Percentiles rank a stretch among this genome's conserved stretches.
These are phyloP conservation scores for Aspergillus sp. DNA, from an alignment of 2,329 filamentous ascomycete genomes.

Conservation along the genomic window DNA sequence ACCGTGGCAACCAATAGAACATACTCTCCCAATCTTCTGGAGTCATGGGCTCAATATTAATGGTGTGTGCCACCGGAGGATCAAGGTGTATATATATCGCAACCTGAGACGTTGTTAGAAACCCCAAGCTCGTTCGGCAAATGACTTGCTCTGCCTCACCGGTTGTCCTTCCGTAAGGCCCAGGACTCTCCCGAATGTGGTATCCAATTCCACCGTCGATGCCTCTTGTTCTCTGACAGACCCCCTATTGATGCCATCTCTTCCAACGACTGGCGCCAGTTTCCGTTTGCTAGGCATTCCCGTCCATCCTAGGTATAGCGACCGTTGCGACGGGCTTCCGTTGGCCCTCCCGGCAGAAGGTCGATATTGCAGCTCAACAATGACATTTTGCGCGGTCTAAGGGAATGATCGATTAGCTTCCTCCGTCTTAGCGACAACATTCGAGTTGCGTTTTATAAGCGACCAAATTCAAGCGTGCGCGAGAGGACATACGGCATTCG, in stretches of 20 bases:
- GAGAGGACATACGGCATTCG: conserved; percentile 66
- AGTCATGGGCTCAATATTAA: conserved; percentile 94
- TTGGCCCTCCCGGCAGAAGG: conserved; percentile 48
- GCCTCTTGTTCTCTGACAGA: conserved; percentile 67
- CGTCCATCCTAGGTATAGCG: conserved; percentile 89
- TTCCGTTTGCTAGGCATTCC: conserved; percentile 92
- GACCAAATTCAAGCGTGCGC: neutral
- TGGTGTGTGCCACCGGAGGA: conserved; percentile 82
- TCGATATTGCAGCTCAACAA: conserved; percentile 82
- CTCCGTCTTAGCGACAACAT: neutral
- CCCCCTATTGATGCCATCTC: conserved; percentile 63
- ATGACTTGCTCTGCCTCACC: conserved; percentile 40
- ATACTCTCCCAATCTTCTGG: conserved; percentile 90
- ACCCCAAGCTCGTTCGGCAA: conserved; percentile 27
- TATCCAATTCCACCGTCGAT: conserved; percentile 76
- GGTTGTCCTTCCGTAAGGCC: conserved; percentile 77
- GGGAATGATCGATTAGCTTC: neutral
- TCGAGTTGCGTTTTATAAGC: neutral
- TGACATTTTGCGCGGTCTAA: conserved; percentile 87
- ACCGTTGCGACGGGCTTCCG: conserved; percentile 52
- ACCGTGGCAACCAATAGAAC: conserved; percentile 12
- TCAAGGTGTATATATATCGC: conserved; percentile 71
- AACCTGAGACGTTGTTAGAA: conserved; percentile 40
- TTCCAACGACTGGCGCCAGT: conserved; percentile 63
- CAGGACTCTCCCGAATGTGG: conserved; percentile 69